Base-by-base conservation (phyloP, 805 yeast genomes). In the Brettanomyces nanus region DNA sequence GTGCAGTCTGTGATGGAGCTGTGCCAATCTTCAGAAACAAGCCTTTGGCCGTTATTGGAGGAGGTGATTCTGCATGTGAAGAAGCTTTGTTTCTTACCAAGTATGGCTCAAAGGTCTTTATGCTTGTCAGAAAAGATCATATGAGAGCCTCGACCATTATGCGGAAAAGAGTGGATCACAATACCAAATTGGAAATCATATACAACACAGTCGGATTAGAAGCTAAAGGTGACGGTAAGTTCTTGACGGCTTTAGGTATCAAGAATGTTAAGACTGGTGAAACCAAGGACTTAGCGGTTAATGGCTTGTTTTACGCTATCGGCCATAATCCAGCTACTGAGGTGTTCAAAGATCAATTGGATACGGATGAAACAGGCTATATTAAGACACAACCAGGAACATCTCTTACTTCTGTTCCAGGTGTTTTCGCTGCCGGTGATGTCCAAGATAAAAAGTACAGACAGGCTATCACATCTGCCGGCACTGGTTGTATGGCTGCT, bases 1-100 rank as follows among this genome's bases (percentile, higher is more conserved):
- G 99, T 72, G 99, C 99, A 29, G 98, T 92, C 45, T 92, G 99
- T 69, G 99, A 92, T 61, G 99, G 99, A 65, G 99, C 99, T 25
- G 95, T 92, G 35, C 99, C 99, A 52, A 89, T 92, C 53, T 92
- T 92, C 72, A 85, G 97, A 73, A 84, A 92, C 73, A 84, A 87
- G 66, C 97, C 98, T 28, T 75, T 92, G 60, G 97, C 96, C 19
- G 99, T 92, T 41, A 71, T 92, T 50, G 99, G 99, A 43, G 99
- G 99, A 50, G 99, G 99, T 63, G 99, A 92, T 66, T 87, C 97
- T 49, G 99, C 99, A 15, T 95, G 97, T 65, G 99, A 92, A 69
- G 99, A 92, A 69, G 98, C 99, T 23, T 69, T 85, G 49, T 92
- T 92, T 67, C 73, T 92, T 62, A 92, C 99, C 54, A 92, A 92